Conservation (phyloP, 805 yeast species). For the Ogataea saltuana region DNA sequence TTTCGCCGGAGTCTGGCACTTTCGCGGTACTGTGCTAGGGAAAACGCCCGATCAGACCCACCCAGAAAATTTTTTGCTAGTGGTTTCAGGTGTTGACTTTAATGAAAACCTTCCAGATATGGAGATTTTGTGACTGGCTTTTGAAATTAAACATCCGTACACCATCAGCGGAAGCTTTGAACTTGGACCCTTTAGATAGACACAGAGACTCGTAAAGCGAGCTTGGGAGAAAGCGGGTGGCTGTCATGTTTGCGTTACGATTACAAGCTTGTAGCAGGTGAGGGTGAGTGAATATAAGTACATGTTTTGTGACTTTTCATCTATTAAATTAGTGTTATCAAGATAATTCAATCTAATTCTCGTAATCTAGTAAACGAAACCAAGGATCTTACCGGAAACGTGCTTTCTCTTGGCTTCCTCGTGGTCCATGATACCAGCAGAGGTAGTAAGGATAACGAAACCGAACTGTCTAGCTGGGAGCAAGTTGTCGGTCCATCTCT, state of each 20-base stretch:
- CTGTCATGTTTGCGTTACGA: not conserved
- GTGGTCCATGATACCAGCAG: slow-evolving; percentile 99
- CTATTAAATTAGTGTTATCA: slow-evolving; percentile 6
- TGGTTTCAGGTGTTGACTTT: slow-evolving; percentile 5
- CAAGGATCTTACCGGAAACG: slow-evolving; percentile 98
- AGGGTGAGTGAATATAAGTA: not conserved
- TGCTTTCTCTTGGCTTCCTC: slow-evolving; percentile 99
- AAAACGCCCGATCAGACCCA: not conserved
- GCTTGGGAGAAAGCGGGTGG: too few relatives aligned
- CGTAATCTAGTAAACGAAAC: slow-evolving; percentile 81
- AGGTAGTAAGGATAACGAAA: slow-evolving; percentile 95
- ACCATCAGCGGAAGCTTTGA: not conserved
- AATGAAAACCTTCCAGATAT: not conserved
- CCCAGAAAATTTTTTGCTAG: not conserved
- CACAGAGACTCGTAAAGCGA: too few relatives aligned
- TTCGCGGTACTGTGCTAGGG: not conserved
- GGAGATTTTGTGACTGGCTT: slow-evolving; percentile 3
- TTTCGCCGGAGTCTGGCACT: slow-evolving; percentile 2
- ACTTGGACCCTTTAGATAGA: too few relatives aligned
- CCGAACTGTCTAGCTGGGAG: slow-evolving; percentile 99
- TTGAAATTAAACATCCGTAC: slow-evolving; percentile 4
- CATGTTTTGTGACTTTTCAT: slow-evolving; percentile 3
- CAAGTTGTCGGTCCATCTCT: slow-evolving; percentile 98
- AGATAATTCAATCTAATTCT: slow-evolving; percentile 3
- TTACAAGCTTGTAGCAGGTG: not conserved